Conservation (phyloP, 208 protist genomes). For the Novymonas esmeraldas region DNA sequence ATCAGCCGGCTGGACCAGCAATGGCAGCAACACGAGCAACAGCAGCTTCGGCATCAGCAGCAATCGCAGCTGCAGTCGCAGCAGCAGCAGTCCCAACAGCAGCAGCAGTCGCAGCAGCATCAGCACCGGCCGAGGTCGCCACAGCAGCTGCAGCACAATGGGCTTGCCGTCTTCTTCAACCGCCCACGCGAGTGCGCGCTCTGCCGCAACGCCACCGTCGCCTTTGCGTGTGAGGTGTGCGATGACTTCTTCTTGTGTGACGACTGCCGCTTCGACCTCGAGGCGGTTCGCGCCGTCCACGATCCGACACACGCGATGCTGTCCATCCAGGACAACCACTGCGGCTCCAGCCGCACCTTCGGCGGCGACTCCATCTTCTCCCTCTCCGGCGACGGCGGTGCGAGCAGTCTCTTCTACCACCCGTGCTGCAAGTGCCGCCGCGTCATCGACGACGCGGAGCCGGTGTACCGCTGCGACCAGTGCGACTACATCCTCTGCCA, state of each 20-base stretch:
- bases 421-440: conserved; percentile 64
- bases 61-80: not conserved
- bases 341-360: conserved; percentile 49
- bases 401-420: conserved; percentile 76
- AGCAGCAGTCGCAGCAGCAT: no score
- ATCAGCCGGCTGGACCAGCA: conserved; percentile 5
- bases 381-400: conserved; percentile 35
- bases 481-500: conserved; percentile 76
- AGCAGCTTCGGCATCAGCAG: conserved; percentile 4
- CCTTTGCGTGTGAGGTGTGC: conserved; percentile 59
- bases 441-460: conserved; percentile 68
- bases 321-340: conserved; percentile 52
- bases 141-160: conserved; percentile 5
- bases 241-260: conserved; percentile 61
- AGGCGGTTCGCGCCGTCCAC: conserved; percentile 30
- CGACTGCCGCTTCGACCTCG: conserved; percentile 46
- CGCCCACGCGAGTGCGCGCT: conserved; percentile 48
- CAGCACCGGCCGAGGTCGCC: no score
- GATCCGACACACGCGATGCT: conserved; percentile 48
- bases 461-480: conserved; percentile 70
- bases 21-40: no score
- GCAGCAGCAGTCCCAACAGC: no score
- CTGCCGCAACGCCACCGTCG: conserved; percentile 46
- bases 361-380: conserved; percentile 40
- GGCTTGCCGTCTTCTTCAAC: conserved; percentile 50